Evolutionary conservation across 495 filamentous ascomycete species (phyloP).

Genomic region (Echria macrotheca): DNA sequence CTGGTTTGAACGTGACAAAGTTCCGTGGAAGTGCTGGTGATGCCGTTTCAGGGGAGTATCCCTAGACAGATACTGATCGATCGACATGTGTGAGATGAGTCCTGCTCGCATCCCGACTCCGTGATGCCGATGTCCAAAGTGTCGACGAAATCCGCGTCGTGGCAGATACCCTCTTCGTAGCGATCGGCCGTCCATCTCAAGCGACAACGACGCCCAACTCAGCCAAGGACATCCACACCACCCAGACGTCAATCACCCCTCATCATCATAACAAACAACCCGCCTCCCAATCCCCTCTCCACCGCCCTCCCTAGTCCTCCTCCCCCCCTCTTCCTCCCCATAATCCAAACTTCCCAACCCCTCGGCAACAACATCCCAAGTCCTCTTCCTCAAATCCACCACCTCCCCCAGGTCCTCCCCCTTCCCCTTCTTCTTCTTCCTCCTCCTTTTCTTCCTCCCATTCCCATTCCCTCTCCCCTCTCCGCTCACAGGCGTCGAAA

Average conservation of each 20-base stretch:
- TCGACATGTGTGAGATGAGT: no score
- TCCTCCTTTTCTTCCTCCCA: conserved; percentile 26
- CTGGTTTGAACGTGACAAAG: no score
- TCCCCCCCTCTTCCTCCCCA: conserved; percentile 33
- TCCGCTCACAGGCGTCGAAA: conserved; percentile 21
- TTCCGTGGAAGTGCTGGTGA: no score
- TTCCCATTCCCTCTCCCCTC: conserved; percentile 29
- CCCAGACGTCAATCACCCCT: conserved; percentile 3
- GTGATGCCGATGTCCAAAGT: no score
- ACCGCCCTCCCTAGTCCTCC: conserved; percentile 17
- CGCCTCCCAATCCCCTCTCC: conserved; percentile 40
- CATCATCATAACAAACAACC: conserved; percentile 50
- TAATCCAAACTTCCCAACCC: conserved; percentile 50
- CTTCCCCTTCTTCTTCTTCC: conserved; percentile 23
- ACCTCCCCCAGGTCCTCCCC: conserved; percentile 37
- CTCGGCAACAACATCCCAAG: conserved; percentile 52
- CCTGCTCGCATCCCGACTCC: no score
- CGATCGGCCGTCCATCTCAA: no score
- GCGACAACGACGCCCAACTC: no score
- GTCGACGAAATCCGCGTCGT: no score
- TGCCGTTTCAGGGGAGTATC: no score
- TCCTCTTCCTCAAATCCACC: conserved; percentile 53
- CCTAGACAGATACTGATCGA: no score
- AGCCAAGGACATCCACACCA: conserved; percentile 9
- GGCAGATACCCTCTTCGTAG: no score